These are phyloP conservation scores for Lathyrus tuberosus DNA, from an alignment of 306 rosid genomes.

Conservation along the genomic window DNA sequence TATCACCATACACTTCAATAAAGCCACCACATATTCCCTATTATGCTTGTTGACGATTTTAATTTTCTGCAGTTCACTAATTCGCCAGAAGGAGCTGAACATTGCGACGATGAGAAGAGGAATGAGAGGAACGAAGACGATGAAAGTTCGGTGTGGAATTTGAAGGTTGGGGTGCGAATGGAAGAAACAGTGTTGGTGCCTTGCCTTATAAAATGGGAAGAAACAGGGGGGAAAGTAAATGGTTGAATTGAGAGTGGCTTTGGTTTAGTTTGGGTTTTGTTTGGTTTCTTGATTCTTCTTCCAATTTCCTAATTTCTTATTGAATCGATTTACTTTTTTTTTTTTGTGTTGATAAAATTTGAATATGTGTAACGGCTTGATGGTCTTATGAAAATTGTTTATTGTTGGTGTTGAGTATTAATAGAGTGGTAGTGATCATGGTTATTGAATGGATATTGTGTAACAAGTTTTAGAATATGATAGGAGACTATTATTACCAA, in stretches of 20 bases:
- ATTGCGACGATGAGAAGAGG: constrained; percentile 37
- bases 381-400: no score
- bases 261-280: constrained; percentile 42
- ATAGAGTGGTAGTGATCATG: no score
- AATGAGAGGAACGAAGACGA: constrained; percentile 19
- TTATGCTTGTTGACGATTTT: constrained; percentile 43
- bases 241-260: constrained; percentile 10
- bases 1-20: constrained; percentile 81
- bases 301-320: no score
- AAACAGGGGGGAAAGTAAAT: constrained; percentile 6
- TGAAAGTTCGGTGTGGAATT: constrained; percentile 4
- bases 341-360: no score
- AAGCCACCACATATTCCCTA: constrained; percentile 69
- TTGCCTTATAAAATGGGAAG: constrained; percentile 35
- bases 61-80: constrained; percentile 46
- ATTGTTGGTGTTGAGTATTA: no score
- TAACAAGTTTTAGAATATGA: no score
- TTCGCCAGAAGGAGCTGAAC: constrained; percentile 78
- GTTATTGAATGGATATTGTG: no score
- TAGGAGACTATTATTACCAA: no score
- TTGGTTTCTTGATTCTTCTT: no score
- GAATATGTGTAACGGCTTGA: no score
- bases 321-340: no score
- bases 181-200: constrained; percentile 28
- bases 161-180: constrained; percentile 9